These are phyloP conservation scores for Linum lewisii DNA, from an alignment of 345 rosid genomes.

Conservation along the genomic window DNA sequence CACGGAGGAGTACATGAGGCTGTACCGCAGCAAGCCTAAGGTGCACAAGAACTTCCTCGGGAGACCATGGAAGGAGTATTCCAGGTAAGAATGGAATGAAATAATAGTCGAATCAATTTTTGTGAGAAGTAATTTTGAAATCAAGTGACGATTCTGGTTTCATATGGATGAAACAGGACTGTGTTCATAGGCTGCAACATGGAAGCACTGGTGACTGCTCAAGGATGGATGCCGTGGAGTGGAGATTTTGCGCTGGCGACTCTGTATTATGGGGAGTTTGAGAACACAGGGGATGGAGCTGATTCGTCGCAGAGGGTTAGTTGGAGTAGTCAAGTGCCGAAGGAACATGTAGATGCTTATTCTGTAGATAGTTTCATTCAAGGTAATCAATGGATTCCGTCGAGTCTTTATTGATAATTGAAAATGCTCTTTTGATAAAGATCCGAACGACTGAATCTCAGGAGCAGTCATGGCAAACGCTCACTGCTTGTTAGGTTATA, in stretches of 20 bases:
- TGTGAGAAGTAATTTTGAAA: too few species aligned
- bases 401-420: constrained; percentile 12
- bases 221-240: constrained; percentile 79
- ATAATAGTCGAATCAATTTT: too few species aligned
- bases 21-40: constrained; percentile 45
- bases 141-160: too few species aligned
- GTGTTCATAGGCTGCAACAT: constrained; percentile 51
- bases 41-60: constrained; percentile 69
- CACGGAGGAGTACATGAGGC: constrained; percentile 62
- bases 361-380: constrained; percentile 78
- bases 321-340: constrained; percentile 73
- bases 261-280: constrained; percentile 74
- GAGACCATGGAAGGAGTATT: constrained; percentile 94
- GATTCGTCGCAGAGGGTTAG: constrained; percentile 39
- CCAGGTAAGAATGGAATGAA: constrained; percentile 12
- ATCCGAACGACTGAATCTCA: too few species aligned
- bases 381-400: constrained; percentile 61
- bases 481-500: too few species aligned
- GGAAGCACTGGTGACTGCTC: constrained; percentile 43
- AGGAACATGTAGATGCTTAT: constrained; percentile 36
- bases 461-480: too few species aligned
- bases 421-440: background rate
- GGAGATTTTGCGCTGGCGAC: constrained; percentile 67
- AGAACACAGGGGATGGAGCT: constrained; percentile 62
- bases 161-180: too few species aligned